Evolutionary conservation across 768 basidiomycete species (phyloP), one percentile per base, ranked within the genome.

Genomic region (Kondoa malvinella): DNA sequence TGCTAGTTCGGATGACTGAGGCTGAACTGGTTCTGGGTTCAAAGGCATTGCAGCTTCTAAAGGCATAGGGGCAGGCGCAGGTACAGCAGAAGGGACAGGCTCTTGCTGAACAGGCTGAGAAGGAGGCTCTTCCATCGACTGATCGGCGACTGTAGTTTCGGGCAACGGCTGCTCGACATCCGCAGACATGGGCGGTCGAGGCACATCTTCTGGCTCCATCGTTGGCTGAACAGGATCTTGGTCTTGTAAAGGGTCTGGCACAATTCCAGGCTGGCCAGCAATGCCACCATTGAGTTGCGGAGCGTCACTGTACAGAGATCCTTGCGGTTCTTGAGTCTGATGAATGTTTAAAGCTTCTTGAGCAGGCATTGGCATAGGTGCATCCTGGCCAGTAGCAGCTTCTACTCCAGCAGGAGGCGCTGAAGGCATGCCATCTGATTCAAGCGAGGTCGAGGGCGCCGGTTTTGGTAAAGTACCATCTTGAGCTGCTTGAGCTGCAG

Each of bases 91-190:
- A 50, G 40, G 40, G 40, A 50, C 40, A 8, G 40, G 40, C 8
- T 50, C 40, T 50, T 8, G 21, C 8, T 8, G 12, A 50, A 21
- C 40, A 8, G 40, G 40, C 40, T 8, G 40, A 50, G 40, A 8
- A 50, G 40, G 8, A 50, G 40, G 21, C n/a, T n/a, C n/a, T 8
- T 8, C 12, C 40, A 50, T 8, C 27, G 68, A 62, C 26, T 68
- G 68, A 4, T 68, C 68, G 29, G 65, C 30, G n/a, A n/a, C n/a
- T n/a, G 40, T 50, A 50, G 40, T 8, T n/a, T n/a, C n/a, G 21
- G 40, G 40, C 40, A 50, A 50, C 27, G 68, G 68, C 26, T 68
- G 68, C 1, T 68, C 68, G 29, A 68, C 30, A 33, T 68, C 68
- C 25, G 56, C 34, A 26, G 31, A 34, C 34, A 68, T 68, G 57